These are phyloP conservation scores for Chaetomium globosum DNA, from an alignment of 2,329 filamentous ascomycete species.

Conservation along the genomic window DNA sequence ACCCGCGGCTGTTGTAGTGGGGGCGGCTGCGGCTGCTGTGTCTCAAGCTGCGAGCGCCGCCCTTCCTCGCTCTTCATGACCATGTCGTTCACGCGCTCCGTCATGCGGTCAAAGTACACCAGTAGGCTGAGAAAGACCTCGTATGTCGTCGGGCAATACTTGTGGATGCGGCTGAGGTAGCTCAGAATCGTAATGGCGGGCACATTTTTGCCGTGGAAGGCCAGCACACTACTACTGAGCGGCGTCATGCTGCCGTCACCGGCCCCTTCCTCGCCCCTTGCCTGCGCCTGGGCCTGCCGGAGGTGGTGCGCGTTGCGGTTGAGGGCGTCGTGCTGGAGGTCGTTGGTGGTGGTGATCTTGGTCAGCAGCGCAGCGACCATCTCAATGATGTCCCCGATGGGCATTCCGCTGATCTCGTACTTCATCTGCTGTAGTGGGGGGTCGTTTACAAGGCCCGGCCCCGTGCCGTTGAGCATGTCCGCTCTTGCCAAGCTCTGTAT, in stretches of 20 bases:
- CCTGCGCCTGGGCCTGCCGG: slow-evolving; percentile 52
- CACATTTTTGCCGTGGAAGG: slow-evolving; percentile 97
- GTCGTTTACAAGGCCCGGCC: slow-evolving; percentile 54
- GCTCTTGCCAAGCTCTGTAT: slow-evolving; percentile 86
- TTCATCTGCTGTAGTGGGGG: slow-evolving; percentile 60
- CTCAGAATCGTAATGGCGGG: slow-evolving; percentile 95
- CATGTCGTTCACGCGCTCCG: slow-evolving; percentile 85
- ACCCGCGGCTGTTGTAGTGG: slow-evolving; percentile 26
- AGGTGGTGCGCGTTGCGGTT: slow-evolving; percentile 69
- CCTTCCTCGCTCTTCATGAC: slow-evolving; percentile 68
- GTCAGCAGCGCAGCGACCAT: slow-evolving; percentile 97
- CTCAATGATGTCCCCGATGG: slow-evolving; percentile 94
- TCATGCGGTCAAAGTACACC: slow-evolving; percentile 99
- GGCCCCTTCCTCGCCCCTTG: slow-evolving; percentile 32
- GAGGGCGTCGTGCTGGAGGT: slow-evolving; percentile 87
- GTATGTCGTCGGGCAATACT: slow-evolving; percentile 98
- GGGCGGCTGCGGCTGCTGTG: slow-evolving; percentile 28
- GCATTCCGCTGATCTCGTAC: slow-evolving; percentile 98
- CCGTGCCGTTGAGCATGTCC: slow-evolving; percentile 64
- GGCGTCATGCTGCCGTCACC: slow-evolving; percentile 54
- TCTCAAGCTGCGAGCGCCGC: slow-evolving; percentile 45
- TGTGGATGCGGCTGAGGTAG: slow-evolving; percentile 94
- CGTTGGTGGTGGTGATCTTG: slow-evolving; percentile 97
- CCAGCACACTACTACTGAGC: slow-evolving; percentile 70
- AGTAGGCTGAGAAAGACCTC: slow-evolving; percentile 94